Evolutionary conservation across 1,284 basidiomycete genomes (phyloP).

Genomic region (Psilocybe mexicana): DNA sequence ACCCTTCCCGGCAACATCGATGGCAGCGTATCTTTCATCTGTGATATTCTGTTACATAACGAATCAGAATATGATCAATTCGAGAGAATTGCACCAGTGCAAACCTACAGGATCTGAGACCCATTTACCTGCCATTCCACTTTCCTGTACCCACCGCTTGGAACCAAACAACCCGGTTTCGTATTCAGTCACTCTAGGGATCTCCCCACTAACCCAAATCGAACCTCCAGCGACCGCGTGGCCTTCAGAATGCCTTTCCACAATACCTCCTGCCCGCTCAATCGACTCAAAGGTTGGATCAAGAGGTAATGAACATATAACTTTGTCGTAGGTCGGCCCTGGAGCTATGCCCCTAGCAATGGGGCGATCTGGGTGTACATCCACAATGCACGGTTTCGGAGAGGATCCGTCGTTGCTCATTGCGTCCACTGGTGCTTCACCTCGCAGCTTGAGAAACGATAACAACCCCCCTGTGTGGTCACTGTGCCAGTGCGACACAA

Average conservation of each 20-base stretch:
- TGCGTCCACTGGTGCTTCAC: neutral
- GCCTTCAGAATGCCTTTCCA: conserved; percentile 56
- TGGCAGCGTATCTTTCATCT: conserved; percentile 78
- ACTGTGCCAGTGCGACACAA: conserved; percentile 82
- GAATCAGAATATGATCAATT: neutral
- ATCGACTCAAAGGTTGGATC: conserved; percentile 77
- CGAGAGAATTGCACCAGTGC: neutral
- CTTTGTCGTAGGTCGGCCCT: conserved; percentile 53
- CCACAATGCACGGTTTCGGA: conserved; percentile 47
- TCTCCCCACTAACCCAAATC: conserved; percentile 79
- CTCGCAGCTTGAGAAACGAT: conserved; percentile 55
- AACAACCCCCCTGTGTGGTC: conserved; percentile 80
- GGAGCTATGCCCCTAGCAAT: conserved; percentile 72
- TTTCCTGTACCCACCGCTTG: conserved; percentile 59
- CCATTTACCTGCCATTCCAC: conserved; percentile 52
- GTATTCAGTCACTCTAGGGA: conserved; percentile 67
- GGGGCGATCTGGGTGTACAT: conserved; percentile 77
- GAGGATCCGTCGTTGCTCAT: neutral
- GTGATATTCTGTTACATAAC: conserved; percentile 58
- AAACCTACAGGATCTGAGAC: conserved; percentile 57
- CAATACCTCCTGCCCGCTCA: conserved; percentile 49
- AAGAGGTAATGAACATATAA: conserved; percentile 58
- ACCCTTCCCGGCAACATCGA: conserved; percentile 79
- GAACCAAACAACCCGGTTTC: conserved; percentile 71
- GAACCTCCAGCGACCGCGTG: conserved; percentile 63